Evolutionary conservation across 2,329 filamentous ascomycete genomes (phyloP).

Genomic region (Cercospora zeae-maydis): DNA sequence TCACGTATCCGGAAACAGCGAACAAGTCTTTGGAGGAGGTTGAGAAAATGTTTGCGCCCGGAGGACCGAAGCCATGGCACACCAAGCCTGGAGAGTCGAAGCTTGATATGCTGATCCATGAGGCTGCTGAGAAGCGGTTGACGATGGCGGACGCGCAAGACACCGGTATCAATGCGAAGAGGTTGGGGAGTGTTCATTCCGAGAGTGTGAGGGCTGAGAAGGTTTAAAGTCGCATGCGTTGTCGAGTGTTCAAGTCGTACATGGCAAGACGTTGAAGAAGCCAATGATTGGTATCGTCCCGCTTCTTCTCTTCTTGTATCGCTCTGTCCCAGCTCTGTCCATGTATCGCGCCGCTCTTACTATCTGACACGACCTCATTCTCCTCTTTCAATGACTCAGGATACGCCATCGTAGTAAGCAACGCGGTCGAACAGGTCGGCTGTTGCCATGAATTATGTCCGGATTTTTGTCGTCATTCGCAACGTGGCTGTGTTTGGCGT

Average conservation of each 20-base stretch:
- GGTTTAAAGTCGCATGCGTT: not conserved
- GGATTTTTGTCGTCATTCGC: no score
- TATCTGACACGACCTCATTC: no score
- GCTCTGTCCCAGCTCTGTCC: no score
- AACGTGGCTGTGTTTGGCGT: no score
- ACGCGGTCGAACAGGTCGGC: no score
- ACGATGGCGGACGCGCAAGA: constrained; percentile 18
- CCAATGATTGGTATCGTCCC: no score
- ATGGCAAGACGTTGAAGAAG: not conserved
- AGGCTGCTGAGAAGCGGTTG: constrained; percentile 23
- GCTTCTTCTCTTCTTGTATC: no score
- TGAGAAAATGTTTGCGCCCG: constrained; percentile 38
- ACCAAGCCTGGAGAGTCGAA: constrained; percentile 38
- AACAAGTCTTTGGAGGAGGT: constrained; percentile 41
- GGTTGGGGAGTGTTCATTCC: not conserved
- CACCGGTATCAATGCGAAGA: not conserved
- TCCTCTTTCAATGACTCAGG: no score
- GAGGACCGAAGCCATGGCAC: constrained; percentile 38
- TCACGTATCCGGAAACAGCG: constrained; percentile 44
- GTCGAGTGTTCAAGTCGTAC: not conserved
- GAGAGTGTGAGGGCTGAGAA: not conserved
- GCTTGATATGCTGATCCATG: constrained; percentile 29
- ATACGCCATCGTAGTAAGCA: no score
- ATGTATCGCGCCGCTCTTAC: no score
- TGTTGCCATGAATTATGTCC: no score